phyloP scores from a whole-genome alignment of 2,329 filamentous ascomycete genomes.

The Alternaria novae-zelandiae region DNA sequence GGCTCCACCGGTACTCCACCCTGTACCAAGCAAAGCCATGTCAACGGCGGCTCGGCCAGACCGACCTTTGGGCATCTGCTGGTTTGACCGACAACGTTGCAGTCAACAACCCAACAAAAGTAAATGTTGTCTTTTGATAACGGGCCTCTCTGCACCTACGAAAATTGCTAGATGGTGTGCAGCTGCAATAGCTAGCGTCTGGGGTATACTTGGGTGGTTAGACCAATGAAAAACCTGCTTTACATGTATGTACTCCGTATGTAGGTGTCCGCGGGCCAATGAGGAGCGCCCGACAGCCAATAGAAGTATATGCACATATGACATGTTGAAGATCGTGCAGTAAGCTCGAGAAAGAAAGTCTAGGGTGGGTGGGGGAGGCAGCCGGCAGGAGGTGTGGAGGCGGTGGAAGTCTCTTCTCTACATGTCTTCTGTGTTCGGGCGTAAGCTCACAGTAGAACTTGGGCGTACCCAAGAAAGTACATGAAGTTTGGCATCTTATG shows the following conservation, averaged over 20 bases:
- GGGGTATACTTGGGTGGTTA: neutral
- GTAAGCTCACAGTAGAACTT: neutral
- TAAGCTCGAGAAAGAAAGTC: neutral
- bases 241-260: slow-evolving; percentile 5
- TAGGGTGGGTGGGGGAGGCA: neutral
- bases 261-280: slow-evolving; percentile 24
- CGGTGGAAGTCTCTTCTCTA: neutral
- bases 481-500: neutral
- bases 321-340: slow-evolving; percentile 30
- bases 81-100: slow-evolving; percentile 13
- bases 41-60: slow-evolving; percentile 9
- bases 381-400: neutral
- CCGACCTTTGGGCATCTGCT: slow-evolving; percentile 4
- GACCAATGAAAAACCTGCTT: slow-evolving; percentile 9
- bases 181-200: neutral
- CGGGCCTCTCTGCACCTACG: slow-evolving; percentile 3
- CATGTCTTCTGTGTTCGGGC: neutral
- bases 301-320: slow-evolving; percentile 15
- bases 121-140: slow-evolving; percentile 6
- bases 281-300: slow-evolving; percentile 1
- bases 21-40: slow-evolving; percentile 6
- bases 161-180: neutral
- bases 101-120: slow-evolving; percentile 4
- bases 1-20: slow-evolving; percentile 23
- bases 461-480: neutral